Conservation (phyloP, 768 basidiomycete genomes). For the Boletales sp. region DNA sequence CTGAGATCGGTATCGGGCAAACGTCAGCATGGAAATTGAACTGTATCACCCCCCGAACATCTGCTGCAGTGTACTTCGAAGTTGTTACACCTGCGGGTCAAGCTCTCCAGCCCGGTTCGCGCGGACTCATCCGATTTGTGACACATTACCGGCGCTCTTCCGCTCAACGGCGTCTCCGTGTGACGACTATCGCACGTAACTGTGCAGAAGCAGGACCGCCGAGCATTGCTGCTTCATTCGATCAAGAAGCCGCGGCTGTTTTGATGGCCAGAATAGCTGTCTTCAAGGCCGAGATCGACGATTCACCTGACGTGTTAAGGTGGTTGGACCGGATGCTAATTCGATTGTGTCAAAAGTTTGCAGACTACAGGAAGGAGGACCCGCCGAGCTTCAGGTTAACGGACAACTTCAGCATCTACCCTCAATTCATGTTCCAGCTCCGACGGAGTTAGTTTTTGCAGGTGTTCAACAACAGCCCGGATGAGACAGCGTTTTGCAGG, state of each 20-base stretch:
- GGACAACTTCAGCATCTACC: slow-evolving; percentile 98
- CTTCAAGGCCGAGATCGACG: slow-evolving; percentile 99
- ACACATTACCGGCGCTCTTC: slow-evolving; percentile 98
- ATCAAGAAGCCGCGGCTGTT: slow-evolving; percentile 97
- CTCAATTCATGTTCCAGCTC: slow-evolving; percentile 99
- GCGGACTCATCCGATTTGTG: slow-evolving; percentile 96
- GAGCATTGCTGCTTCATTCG: slow-evolving; percentile 88
- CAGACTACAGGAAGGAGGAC: slow-evolving; percentile 98
- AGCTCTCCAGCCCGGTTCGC: slow-evolving; percentile 81
- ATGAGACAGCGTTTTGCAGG: slow-evolving; percentile 99
- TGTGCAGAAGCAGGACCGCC: slow-evolving; percentile 98
- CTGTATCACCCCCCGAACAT: slow-evolving; percentile 80
- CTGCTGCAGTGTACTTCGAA: slow-evolving; percentile 94
- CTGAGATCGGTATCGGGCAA: slow-evolving; percentile 97
- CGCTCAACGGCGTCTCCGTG: slow-evolving; percentile 90
- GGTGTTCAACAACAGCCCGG: slow-evolving; percentile 99
- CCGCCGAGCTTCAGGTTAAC: slow-evolving; percentile 87
- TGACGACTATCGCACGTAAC: slow-evolving; percentile 97
- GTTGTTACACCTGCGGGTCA: slow-evolving; percentile 97
- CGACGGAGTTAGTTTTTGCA: slow-evolving; percentile 97
- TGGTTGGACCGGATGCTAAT: slow-evolving; percentile 99
- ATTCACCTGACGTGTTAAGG: slow-evolving; percentile 91
- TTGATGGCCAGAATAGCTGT: slow-evolving; percentile 98
- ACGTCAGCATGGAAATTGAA: slow-evolving; percentile 99
- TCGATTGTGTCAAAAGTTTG: slow-evolving; percentile 97